A percentile compares a stretch with the other conserved stretches of the same genome.
phyloP scores from a whole-genome alignment of 169 alveolate species.

The Cryptosporidium tyzzeri region DNA sequence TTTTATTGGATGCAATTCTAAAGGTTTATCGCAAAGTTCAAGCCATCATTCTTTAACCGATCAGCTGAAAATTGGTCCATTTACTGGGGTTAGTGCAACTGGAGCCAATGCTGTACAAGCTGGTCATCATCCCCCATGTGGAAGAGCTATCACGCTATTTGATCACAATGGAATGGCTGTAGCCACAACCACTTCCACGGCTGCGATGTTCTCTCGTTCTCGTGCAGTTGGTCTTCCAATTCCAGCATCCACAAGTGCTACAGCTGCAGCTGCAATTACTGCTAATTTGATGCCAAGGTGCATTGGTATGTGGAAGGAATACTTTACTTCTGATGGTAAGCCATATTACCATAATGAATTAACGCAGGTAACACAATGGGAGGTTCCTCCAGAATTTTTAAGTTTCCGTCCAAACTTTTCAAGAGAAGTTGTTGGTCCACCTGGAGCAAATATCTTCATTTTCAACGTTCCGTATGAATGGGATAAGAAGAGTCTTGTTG shows the following conservation, averaged over 20 bases:
- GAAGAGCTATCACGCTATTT: conserved; percentile 38
- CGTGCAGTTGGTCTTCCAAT: conserved; percentile 24
- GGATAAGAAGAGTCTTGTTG: conserved; percentile 88
- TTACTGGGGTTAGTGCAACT: conserved; percentile 5
- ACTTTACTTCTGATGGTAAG: conserved; percentile 86
- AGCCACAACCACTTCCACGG: conserved; percentile 34
- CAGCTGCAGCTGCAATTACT: conserved; percentile 76
- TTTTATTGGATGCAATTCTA: conserved; percentile 12
- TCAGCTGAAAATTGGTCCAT: conserved; percentile 9
- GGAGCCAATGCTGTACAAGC: conserved; percentile 12
- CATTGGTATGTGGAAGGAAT: conserved; percentile 89
- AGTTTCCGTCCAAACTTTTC: conserved; percentile 77
- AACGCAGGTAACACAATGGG: conserved; percentile 91
- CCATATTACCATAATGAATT: conserved; percentile 88
- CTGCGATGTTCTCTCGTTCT: conserved; percentile 49
- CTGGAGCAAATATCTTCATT: conserved; percentile 93
- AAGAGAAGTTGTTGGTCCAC: conserved; percentile 88
- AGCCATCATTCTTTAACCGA: conserved; percentile 6
- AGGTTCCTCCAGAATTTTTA: conserved; percentile 89
- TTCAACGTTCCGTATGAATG: conserved; percentile 94
- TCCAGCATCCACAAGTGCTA: conserved; percentile 15
- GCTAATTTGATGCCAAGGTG: conserved; percentile 85
- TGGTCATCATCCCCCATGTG: conserved; percentile 20
- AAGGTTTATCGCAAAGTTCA: conserved; percentile 13
- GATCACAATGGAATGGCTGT: conserved; percentile 59